A percentile compares a stretch with the other conserved stretches of the same genome.
Evolutionary conservation across 805 yeast genomes (phyloP).

Genomic region (Wickerhamiella siamensis): DNA sequence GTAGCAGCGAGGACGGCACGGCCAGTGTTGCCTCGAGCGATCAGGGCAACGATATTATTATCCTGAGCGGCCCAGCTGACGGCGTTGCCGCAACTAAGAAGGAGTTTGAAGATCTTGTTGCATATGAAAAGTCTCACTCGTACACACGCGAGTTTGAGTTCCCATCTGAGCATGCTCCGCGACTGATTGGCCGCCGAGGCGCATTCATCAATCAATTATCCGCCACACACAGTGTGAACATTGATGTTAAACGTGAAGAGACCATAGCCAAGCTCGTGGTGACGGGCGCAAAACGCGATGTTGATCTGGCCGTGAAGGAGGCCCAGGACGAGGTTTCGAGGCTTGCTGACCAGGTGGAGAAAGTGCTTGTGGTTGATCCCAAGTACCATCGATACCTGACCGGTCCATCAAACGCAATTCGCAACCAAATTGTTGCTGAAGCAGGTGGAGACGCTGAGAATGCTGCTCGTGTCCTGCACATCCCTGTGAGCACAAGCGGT

Average conservation of each 20-base stretch:
- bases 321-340: slow-evolving; percentile 52
- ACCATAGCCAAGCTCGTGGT: slow-evolving; percentile 35
- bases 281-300: slow-evolving; percentile 63
- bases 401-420: slow-evolving; percentile 63
- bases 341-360: slow-evolving; percentile 45
- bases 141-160: slow-evolving; percentile 47
- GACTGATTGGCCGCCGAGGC: slow-evolving; percentile 83
- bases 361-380: slow-evolving; percentile 51
- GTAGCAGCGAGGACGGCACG: background rate
- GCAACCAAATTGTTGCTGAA: slow-evolving; percentile 55
- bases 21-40: slow-evolving; percentile 24
- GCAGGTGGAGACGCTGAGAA: slow-evolving; percentile 57
- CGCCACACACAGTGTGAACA: slow-evolving; percentile 41
- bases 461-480: slow-evolving; percentile 39
- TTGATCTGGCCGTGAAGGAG: slow-evolving; percentile 53
- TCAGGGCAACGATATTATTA: slow-evolving; percentile 26
- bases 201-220: slow-evolving; percentile 69
- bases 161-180: slow-evolving; percentile 61
- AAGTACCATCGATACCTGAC: slow-evolving; percentile 61
- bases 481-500: slow-evolving; percentile 53
- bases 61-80: slow-evolving; percentile 54
- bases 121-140: slow-evolving; percentile 80
- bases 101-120: slow-evolving; percentile 54
- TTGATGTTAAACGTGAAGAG: slow-evolving; percentile 25
- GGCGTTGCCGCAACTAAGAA: slow-evolving; percentile 37